Conservation (phyloP, 2,329 filamentous ascomycete species). For the Penicillium sp. region DNA sequence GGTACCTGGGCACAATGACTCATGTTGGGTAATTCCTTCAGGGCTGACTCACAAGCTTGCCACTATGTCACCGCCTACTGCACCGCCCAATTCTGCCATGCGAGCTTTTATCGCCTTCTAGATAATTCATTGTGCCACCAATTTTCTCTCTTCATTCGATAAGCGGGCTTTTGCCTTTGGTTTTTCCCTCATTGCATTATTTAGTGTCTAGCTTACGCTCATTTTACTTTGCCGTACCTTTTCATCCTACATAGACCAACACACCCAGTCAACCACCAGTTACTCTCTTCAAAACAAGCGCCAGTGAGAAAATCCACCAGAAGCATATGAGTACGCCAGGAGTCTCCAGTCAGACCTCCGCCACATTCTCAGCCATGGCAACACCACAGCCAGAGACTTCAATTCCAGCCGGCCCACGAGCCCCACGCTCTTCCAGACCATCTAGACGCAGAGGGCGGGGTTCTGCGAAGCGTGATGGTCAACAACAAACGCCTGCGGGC, state of each 20-base stretch:
- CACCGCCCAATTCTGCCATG: conserved; percentile 22
- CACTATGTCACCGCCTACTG: conserved; percentile 13
- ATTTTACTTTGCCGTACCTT: neutral
- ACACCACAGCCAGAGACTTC: neutral
- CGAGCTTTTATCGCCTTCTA: conserved; percentile 20
- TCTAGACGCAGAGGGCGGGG: conserved; percentile 30
- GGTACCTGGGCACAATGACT: conserved; percentile 2
- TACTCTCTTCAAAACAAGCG: neutral
- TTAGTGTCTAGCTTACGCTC: neutral
- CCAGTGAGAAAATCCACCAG: neutral
- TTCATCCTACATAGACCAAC: neutral
- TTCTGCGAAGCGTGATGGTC: conserved; percentile 25
- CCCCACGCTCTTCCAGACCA: conserved; percentile 20
- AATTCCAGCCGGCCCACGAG: neutral
- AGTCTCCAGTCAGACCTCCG: neutral
- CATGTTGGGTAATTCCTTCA: conserved; percentile 3
- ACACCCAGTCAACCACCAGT: neutral
- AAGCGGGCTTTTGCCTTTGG: neutral
- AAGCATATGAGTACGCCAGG: neutral
- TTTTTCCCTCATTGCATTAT: neutral
- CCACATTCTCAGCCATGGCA: conserved; percentile 9
- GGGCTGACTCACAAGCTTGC: conserved; percentile 4
- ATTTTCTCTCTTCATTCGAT: neutral
- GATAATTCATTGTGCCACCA: conserved; percentile 13
- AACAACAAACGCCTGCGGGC: conserved; percentile 17